Conservation (phyloP, 1,284 basidiomycete species). For the Afroboletus lepidellus region DNA sequence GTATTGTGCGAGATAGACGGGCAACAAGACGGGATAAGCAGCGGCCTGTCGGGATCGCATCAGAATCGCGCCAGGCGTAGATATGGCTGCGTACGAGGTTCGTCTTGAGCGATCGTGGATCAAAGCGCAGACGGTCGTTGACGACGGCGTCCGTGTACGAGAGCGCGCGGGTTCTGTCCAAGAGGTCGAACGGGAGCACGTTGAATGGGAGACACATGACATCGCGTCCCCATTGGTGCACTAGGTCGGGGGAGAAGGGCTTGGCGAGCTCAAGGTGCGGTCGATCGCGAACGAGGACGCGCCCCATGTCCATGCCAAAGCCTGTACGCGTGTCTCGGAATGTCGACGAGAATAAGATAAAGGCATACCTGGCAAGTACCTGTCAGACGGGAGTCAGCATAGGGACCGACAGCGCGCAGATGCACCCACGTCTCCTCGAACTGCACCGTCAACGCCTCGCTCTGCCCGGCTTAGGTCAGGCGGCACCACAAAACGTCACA, state of each 20-base stretch:
- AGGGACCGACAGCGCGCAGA: not conserved
- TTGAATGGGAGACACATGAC: slow-evolving; percentile 38
- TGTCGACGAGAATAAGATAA: not conserved
- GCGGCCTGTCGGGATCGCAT: slow-evolving; percentile 34
- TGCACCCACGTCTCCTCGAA: slow-evolving; percentile 28
- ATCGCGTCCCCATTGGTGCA: slow-evolving; percentile 35
- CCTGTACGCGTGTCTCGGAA: slow-evolving; percentile 15
- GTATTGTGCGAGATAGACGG: slow-evolving; percentile 40
- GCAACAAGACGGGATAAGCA: slow-evolving; percentile 44
- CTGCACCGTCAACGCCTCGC: slow-evolving; percentile 20
- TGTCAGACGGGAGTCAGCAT: slow-evolving; percentile 15
- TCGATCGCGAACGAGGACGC: slow-evolving; percentile 26
- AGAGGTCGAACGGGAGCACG: slow-evolving; percentile 33
- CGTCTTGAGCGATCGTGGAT: slow-evolving; percentile 33
- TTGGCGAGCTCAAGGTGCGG: slow-evolving; percentile 20
- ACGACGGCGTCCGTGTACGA: slow-evolving; percentile 26
- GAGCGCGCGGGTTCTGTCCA: slow-evolving; percentile 20
- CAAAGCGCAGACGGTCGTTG: slow-evolving; percentile 32
- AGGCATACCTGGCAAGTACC: slow-evolving; percentile 31
- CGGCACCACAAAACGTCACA: not conserved
- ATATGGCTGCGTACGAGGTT: slow-evolving; percentile 31
- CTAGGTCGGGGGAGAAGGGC: slow-evolving; percentile 35
- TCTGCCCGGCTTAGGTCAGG: slow-evolving; percentile 19
- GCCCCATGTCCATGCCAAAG: slow-evolving; percentile 31
- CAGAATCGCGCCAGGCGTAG: slow-evolving; percentile 1